Conservation (phyloP, 139 green algal species). For the Cymbomonas tetramitiformis region DNA sequence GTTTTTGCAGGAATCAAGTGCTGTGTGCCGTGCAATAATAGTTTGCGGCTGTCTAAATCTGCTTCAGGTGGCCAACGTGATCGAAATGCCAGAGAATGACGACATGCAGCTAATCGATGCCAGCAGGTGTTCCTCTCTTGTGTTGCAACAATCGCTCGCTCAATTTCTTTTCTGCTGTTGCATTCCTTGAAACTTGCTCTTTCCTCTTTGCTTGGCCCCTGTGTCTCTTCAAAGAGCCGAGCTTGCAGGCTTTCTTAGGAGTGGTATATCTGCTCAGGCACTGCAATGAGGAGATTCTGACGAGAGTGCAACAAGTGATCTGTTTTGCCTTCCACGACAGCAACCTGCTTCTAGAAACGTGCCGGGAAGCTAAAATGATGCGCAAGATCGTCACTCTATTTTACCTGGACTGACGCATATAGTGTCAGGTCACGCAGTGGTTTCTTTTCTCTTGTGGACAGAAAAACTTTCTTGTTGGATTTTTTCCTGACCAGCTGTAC, state of each 20-base stretch:
- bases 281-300: conserved; percentile 88
- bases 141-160: no score
- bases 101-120: conserved; percentile 68
- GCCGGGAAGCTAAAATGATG: conserved; percentile 61
- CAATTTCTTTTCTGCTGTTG: no score
- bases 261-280: conserved; percentile 48
- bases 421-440: not conserved
- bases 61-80: conserved; percentile 58
- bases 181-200: no score
- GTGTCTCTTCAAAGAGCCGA: no score
- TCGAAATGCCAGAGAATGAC: conserved; percentile 90
- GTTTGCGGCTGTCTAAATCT: no score
- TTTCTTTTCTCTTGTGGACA: not conserved
- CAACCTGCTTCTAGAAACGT: conserved; percentile 83
- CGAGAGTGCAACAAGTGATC: conserved; percentile 83
- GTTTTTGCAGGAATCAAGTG: no score
- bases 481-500: not conserved
- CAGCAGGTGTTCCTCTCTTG: no score
- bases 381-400: conserved; percentile 88
- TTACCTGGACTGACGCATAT: conserved; percentile 72
- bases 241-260: no score
- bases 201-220: no score
- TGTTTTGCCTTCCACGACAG: conserved; percentile 93
- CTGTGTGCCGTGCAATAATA: no score
- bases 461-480: not conserved